phyloP scores from a whole-genome alignment of 257 asterid genomes.

The Solanum raphanifolium region DNA sequence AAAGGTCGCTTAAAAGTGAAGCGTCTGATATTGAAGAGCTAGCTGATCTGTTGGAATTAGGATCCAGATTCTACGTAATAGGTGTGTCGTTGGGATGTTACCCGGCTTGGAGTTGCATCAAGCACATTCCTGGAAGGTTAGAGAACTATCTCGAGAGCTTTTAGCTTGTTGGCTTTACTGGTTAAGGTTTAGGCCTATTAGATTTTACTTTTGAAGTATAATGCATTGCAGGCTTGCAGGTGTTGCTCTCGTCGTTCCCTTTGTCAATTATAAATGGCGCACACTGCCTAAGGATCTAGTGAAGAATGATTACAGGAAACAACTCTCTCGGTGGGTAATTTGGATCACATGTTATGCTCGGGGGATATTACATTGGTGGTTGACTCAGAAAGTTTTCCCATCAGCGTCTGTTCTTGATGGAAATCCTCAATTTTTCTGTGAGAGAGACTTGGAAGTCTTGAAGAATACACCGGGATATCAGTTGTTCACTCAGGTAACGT shows the following conservation, averaged over 20 bases:
- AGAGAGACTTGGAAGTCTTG: slow-evolving; percentile 66
- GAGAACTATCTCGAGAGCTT: not conserved
- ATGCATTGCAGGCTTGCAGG: slow-evolving; percentile 69
- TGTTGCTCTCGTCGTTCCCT: slow-evolving; percentile 66
- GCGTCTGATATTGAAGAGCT: slow-evolving; percentile 83
- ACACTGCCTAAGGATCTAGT: slow-evolving; percentile 59
- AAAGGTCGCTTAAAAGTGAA: slow-evolving; percentile 62
- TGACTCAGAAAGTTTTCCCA: slow-evolving; percentile 83
- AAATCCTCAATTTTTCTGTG: slow-evolving; percentile 57
- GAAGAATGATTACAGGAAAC: slow-evolving; percentile 63
- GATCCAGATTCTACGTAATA: slow-evolving; percentile 55
- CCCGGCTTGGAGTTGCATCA: slow-evolving; percentile 78
- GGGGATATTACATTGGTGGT: slow-evolving; percentile 72
- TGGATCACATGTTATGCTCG: slow-evolving; percentile 47
- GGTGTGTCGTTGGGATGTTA: slow-evolving; percentile 82
- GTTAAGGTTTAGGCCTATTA: not conserved
- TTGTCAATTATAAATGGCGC: slow-evolving; percentile 75
- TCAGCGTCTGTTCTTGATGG: slow-evolving; percentile 68
- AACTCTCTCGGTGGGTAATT: slow-evolving; percentile 47
- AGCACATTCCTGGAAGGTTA: slow-evolving; percentile 57
- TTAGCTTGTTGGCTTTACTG: not conserved
- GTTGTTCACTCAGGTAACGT: slow-evolving; percentile 53
- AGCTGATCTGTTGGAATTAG: slow-evolving; percentile 64
- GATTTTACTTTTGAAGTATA: not conserved
- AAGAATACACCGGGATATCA: slow-evolving; percentile 80